These are phyloP conservation scores for Geotrichum australiense DNA, from an alignment of 1,139 yeast species.

Conservation along the genomic window DNA sequence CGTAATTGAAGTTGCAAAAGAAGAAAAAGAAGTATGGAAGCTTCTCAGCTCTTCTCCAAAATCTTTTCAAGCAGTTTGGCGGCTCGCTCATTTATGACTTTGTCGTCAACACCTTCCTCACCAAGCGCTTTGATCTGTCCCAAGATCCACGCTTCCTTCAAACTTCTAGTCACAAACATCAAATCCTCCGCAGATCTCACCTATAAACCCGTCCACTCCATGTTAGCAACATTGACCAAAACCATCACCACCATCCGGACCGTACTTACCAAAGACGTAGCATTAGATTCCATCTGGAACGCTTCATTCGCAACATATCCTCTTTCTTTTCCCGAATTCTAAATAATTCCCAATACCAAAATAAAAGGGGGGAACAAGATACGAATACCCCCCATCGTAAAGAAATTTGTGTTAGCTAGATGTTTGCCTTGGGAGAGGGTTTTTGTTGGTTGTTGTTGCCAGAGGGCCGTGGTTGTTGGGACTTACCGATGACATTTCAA, in stretches of 20 bases:
- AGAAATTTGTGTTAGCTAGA: background rate
- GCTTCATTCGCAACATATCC: slow-evolving; percentile 31
- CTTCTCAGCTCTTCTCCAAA: slow-evolving; percentile 18
- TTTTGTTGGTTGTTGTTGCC: background rate
- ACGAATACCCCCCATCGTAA: too few relatives aligned
- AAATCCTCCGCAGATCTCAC: slow-evolving; percentile 38
- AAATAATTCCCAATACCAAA: too few relatives aligned
- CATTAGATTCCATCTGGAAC: slow-evolving; percentile 32
- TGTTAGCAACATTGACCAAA: background rate
- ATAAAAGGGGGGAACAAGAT: background rate
- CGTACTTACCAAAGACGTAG: slow-evolving; percentile 27
- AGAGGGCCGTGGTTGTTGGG: background rate
- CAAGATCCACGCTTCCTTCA: slow-evolving; percentile 39
- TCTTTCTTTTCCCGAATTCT: slow-evolving; percentile 32
- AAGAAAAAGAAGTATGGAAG: background rate
- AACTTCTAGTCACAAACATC: slow-evolving; percentile 34
- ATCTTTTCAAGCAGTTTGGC: slow-evolving; percentile 26
- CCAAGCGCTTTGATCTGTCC: slow-evolving; percentile 34
- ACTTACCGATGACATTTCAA: slow-evolving; percentile 27
- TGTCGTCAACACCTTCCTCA: slow-evolving; percentile 18
- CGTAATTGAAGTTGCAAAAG: background rate
- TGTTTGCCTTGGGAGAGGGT: too few relatives aligned
- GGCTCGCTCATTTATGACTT: slow-evolving; percentile 15
- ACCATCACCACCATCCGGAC: background rate
- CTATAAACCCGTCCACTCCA: slow-evolving; percentile 10